Base-by-base conservation (phyloP, 257 asterid genomes). In the Scutellaria baicalensis region DNA sequence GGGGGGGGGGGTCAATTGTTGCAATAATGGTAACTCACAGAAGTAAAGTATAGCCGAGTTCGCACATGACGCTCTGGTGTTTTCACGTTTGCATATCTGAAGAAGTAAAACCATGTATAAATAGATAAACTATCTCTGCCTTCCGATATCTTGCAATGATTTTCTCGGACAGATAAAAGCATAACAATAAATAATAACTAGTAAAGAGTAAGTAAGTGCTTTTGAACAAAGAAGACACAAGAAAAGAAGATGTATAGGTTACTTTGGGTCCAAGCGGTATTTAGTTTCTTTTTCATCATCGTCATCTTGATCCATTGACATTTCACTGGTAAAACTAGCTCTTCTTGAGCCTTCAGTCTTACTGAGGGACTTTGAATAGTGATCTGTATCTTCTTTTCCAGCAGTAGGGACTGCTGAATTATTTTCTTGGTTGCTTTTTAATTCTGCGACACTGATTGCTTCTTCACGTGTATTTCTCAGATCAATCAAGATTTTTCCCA, bases 21-120 rank as follows among this genome's bases (percentile, higher is more conserved):
- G 33, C 33, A 23, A 23, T 59, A 31, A 64, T 6, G 35, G 72
- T 65, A 64, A 78, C 97, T 91, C 79, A 94, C 99, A 50, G 99
- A 94, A 40, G 99, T 94, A 73, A 94, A 94, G 82, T 94, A 94
- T 38, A 94, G 95, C 60, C 99, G 92, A 43, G 97, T 94, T 60
- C 97, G 89, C 73, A 94, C 96, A 73, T 94, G 99, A 68, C 99
- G 94, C 77, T 91, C 99, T 49, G 99, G 99, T 48, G 97, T 86
- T 76, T 76, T 94, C 77, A 94, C 99, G 51, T 94, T 91, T 43
- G 99, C 99, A 80, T 94, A 94, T 72, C 99, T 94, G 84, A 57
- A 51, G 66, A 68, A 69, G 54, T 8, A 69, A 64, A 20, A 68
- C 12, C 16, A 60, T 18, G 64, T 56, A 31, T 44, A 50, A 70